Percentiles rank a stretch among this genome's conserved stretches.
phyloP scores from a whole-genome alignment of 176 grass and related monocot species.

The Oryza glumipatula region DNA sequence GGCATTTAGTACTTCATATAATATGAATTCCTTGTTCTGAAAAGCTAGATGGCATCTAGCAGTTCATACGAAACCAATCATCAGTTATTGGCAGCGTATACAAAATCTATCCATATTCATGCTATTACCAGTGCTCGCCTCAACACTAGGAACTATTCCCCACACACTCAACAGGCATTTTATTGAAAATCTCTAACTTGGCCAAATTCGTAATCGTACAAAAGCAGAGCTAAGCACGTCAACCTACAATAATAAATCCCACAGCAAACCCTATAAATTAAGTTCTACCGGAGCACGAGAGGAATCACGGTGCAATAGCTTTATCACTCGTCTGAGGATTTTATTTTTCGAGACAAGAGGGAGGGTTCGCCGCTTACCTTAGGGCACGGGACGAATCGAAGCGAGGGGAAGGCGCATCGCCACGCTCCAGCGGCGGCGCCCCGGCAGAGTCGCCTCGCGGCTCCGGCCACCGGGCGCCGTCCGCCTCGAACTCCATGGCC shows the following conservation, averaged over 20 bases:
- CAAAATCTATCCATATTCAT: background rate
- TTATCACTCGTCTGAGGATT: background rate
- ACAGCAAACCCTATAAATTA: background rate
- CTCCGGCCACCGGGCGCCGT: conserved; percentile 34
- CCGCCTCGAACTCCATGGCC: conserved; percentile 53
- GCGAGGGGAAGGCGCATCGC: conserved; percentile 42
- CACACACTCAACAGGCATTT: background rate
- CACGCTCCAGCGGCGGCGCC: conserved; percentile 28
- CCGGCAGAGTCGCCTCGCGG: conserved; percentile 26
- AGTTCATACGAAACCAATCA: conserved; percentile 17
- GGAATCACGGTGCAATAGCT: too few species aligned
- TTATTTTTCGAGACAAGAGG: too few species aligned
- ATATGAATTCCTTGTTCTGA: background rate
- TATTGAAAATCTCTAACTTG: conserved; percentile 14
- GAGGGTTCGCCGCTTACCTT: conserved; percentile 41
- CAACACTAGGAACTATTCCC: background rate
- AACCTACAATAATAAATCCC: conserved; percentile 7
- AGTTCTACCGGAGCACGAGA: background rate
- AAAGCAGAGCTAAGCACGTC: background rate
- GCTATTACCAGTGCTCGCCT: background rate
- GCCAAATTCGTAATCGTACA: background rate
- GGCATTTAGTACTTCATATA: background rate
- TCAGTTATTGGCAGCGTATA: background rate
- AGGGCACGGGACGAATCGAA: conserved; percentile 73
- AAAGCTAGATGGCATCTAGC: background rate